Percentiles rank a stretch among this genome's conserved stretches.
These are phyloP conservation scores for Erodium maritimum DNA, from an alignment of 345 rosid species.

Conservation along the genomic window DNA sequence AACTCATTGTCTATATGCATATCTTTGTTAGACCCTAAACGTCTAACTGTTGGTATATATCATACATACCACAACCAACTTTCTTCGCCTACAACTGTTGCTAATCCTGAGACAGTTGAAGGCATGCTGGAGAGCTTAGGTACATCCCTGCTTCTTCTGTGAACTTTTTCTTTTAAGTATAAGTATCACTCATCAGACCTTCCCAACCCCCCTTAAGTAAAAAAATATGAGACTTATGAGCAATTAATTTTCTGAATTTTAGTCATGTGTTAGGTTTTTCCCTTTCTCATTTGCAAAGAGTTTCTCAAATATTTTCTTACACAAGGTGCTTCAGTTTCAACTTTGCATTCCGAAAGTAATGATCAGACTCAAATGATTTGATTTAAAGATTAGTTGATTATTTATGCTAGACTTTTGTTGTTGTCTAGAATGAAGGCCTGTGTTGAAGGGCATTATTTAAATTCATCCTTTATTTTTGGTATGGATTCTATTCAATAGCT, in stretches of 20 bases:
- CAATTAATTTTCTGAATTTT: background rate
- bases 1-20: slow-evolving; percentile 81
- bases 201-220: background rate
- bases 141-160: slow-evolving; percentile 13
- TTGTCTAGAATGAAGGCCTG: too few relatives aligned
- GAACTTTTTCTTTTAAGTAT: too few relatives aligned
- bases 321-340: background rate
- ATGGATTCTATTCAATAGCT: too few relatives aligned
- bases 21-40: slow-evolving; percentile 81
- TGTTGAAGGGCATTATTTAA: too few relatives aligned
- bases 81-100: slow-evolving; percentile 34
- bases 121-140: slow-evolving; percentile 91
- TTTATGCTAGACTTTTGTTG: too few relatives aligned
- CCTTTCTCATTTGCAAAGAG: background rate
- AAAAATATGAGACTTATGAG: background rate
- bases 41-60: slow-evolving; percentile 52
- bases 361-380: too few relatives aligned
- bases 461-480: too few relatives aligned
- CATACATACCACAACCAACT: slow-evolving; percentile 52
- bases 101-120: slow-evolving; percentile 62
- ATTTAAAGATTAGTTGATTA: too few relatives aligned
- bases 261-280: background rate
- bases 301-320: background rate
- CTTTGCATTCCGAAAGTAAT: too few relatives aligned
- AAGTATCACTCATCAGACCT: too few relatives aligned